Evolutionary conservation across 2,329 filamentous ascomycete genomes (phyloP).

Genomic region (Nigrospora oryzae): DNA sequence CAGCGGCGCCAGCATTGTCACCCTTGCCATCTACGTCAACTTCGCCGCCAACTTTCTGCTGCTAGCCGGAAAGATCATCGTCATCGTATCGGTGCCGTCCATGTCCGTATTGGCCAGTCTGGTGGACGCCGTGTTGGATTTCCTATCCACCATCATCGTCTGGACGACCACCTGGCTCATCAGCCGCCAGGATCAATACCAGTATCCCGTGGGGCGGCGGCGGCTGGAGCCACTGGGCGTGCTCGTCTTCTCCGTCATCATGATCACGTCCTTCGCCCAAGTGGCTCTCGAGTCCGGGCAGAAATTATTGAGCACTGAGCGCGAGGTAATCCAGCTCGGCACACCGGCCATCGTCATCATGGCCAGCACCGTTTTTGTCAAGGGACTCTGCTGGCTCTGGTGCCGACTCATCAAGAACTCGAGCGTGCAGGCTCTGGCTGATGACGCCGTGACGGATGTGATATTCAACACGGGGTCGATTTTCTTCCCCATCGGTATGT

Average conservation of each 20-base stretch:
- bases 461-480: slow-evolving; percentile 89
- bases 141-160: slow-evolving; percentile 73
- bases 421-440: slow-evolving; percentile 68
- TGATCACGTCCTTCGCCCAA: slow-evolving; percentile 79
- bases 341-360: slow-evolving; percentile 71
- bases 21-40: slow-evolving; percentile 83
- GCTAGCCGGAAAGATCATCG: slow-evolving; percentile 66
- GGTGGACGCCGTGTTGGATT: slow-evolving; percentile 73
- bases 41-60: slow-evolving; percentile 69
- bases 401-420: slow-evolving; percentile 80
- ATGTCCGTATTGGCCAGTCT: slow-evolving; percentile 74
- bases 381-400: slow-evolving; percentile 78
- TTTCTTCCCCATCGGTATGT: slow-evolving; percentile 65
- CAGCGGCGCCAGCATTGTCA: slow-evolving; percentile 67
- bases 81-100: slow-evolving; percentile 70
- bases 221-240: slow-evolving; percentile 73
- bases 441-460: slow-evolving; percentile 60
- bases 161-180: slow-evolving; percentile 72
- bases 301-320: slow-evolving; percentile 52
- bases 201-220: slow-evolving; percentile 70
- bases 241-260: slow-evolving; percentile 74
- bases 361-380: slow-evolving; percentile 72
- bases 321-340: slow-evolving; percentile 64
- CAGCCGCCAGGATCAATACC: slow-evolving; percentile 63
- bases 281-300: slow-evolving; percentile 64